Conservation (phyloP, 345 rosid species). For the Salix udensis region DNA sequence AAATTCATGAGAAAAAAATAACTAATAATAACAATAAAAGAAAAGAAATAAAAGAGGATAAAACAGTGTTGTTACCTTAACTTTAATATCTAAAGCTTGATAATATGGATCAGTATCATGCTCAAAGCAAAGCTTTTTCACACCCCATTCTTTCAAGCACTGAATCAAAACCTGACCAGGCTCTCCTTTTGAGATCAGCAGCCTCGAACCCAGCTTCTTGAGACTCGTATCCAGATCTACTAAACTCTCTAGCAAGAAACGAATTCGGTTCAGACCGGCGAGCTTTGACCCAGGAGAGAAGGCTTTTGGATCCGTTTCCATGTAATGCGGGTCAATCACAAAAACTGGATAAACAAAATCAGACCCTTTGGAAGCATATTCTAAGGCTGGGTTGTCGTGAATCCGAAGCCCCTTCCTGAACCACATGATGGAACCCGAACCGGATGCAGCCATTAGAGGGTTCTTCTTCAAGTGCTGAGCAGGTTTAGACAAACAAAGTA, state of each 20-base stretch:
- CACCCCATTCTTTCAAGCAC: conserved; percentile 82
- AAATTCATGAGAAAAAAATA: not conserved
- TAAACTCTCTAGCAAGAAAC: conserved; percentile 76
- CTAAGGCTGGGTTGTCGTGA: conserved; percentile 92
- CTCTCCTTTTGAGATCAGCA: conserved; percentile 61
- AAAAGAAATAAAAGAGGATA: not conserved
- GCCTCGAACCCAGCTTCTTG: conserved; percentile 57
- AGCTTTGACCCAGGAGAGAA: conserved; percentile 67
- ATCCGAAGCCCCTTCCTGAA: conserved; percentile 86
- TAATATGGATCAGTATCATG: conserved; percentile 85
- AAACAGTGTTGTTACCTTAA: conserved; percentile 44
- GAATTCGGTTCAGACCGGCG: conserved; percentile 74
- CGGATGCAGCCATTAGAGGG: conserved; percentile 37
- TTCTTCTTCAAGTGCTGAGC: not conserved
- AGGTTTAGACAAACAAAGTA: conserved; percentile 8
- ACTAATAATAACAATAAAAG: not conserved
- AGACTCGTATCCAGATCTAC: conserved; percentile 58
- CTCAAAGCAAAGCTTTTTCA: conserved; percentile 75
- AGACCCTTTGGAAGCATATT: conserved; percentile 51
- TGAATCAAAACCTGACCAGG: conserved; percentile 58
- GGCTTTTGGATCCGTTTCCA: conserved; percentile 64
- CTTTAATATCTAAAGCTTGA: conserved; percentile 62
- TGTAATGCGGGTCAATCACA: conserved; percentile 84
- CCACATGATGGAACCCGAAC: conserved; percentile 75
- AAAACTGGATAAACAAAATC: conserved; percentile 63